These are phyloP conservation scores for Saprolegnia diclina DNA, from an alignment of 352 stramenopile species.

Conservation along the genomic window DNA sequence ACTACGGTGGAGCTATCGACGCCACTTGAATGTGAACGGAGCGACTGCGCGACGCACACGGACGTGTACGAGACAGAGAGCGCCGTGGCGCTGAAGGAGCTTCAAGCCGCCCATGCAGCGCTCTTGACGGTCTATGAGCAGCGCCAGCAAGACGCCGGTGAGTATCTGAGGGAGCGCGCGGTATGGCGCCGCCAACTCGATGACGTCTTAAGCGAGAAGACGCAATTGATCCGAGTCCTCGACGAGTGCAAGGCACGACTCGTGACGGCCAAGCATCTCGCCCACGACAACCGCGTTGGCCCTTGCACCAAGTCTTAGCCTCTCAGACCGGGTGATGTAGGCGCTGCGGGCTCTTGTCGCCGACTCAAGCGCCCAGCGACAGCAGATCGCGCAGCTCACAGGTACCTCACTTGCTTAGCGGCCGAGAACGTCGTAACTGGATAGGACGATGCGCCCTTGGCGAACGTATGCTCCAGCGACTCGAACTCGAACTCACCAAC, in stretches of 20 bases:
- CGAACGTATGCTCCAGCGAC: background rate
- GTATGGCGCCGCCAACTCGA: background rate
- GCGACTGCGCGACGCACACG: background rate
- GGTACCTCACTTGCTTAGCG: background rate
- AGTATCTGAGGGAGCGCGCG: background rate
- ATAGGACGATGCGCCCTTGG: background rate
- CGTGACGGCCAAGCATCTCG: background rate
- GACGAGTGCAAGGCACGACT: background rate
- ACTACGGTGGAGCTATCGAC: no score
- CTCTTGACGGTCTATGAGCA: background rate
- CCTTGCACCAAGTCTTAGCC: background rate
- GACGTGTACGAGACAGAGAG: background rate
- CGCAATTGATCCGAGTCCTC: background rate
- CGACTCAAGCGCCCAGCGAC: background rate
- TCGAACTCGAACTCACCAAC: background rate
- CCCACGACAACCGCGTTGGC: background rate
- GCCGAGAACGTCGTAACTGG: background rate
- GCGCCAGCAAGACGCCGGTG: background rate
- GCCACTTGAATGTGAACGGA: background rate
- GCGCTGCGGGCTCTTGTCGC: background rate
- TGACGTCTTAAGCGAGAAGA: background rate
- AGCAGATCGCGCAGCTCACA: background rate
- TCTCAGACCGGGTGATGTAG: background rate
- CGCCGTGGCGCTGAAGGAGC: background rate
- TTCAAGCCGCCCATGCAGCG: background rate